A percentile compares a stretch with the other conserved stretches of the same genome.
Conservation (phyloP, 139 green algal genomes). For the Pedinophyceae sp. region DNA sequence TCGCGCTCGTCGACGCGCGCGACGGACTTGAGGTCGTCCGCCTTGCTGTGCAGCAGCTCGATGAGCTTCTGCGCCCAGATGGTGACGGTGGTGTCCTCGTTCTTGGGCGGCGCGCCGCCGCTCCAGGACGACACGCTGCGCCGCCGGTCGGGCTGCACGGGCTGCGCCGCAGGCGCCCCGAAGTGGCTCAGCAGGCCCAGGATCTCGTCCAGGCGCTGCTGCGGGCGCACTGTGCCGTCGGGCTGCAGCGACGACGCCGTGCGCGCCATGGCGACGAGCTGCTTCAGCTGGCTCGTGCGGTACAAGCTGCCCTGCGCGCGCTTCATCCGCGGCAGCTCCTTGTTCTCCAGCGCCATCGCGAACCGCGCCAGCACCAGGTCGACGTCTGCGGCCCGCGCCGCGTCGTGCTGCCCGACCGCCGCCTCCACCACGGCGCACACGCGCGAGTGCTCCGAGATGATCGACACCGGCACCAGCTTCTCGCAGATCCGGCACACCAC, state of each 20-base stretch:
- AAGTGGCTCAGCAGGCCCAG: slow-evolving; percentile 13
- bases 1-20: too few species aligned
- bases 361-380: not conserved
- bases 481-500: slow-evolving; percentile 36
- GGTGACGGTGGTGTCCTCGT: too few species aligned
- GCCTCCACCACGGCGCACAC: slow-evolving; percentile 21
- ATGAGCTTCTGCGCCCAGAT: not conserved
- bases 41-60: slow-evolving; percentile 12
- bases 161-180: slow-evolving; percentile 9
- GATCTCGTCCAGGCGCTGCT: slow-evolving; percentile 5
- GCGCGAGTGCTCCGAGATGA: slow-evolving; percentile 17
- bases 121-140: slow-evolving; percentile 14
- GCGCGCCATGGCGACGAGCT: slow-evolving; percentile 19
- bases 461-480: slow-evolving; percentile 9
- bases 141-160: slow-evolving; percentile 2
- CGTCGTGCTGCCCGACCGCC: not conserved
- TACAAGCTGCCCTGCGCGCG: slow-evolving; percentile 4
- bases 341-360: not conserved
- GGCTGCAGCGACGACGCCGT: slow-evolving; percentile 31
- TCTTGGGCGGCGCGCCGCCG: slow-evolving; percentile 7
- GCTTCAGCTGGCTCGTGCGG: slow-evolving; percentile 7
- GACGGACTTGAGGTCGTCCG: slow-evolving; percentile 5
- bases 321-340: slow-evolving; percentile 5
- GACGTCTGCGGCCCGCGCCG: not conserved
- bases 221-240: slow-evolving; percentile 18